These are phyloP conservation scores for Dendrobium huoshanense DNA, from an alignment of 106 monocot genomes.

Conservation along the genomic window DNA sequence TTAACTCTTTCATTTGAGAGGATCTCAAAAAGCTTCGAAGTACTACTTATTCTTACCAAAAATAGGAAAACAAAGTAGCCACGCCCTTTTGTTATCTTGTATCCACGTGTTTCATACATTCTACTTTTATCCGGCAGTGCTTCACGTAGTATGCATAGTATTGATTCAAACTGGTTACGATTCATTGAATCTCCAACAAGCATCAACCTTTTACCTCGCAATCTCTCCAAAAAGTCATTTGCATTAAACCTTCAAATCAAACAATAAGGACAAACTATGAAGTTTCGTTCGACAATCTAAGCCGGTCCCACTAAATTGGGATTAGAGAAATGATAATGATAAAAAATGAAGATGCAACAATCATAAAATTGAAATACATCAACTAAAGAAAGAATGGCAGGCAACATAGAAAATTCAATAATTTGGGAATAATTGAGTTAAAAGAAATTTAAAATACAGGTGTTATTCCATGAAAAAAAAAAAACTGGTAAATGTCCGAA, in stretches of 20 bases:
- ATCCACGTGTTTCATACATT: constrained; percentile 83
- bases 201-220: constrained; percentile 78
- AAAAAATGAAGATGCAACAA: background rate
- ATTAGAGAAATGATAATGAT: background rate
- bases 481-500: background rate
- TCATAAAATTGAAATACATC: background rate
- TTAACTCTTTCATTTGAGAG: background rate
- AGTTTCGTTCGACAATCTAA: background rate
- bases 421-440: background rate
- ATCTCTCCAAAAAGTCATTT: constrained; percentile 68
- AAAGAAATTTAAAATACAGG: background rate
- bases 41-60: constrained; percentile 32
- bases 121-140: constrained; percentile 66
- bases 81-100: constrained; percentile 81
- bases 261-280: background rate
- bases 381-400: background rate
- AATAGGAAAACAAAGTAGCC: constrained; percentile 83
- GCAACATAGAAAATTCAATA: background rate
- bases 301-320: background rate
- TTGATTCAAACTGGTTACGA: constrained; percentile 91
- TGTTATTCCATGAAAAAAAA: background rate
- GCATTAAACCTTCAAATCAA: constrained; percentile 76
- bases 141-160: constrained; percentile 74
- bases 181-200: constrained; percentile 93
- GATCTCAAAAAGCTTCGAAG: background rate